Base-by-base conservation (phyloP, 2,329 filamentous ascomycete species). In the Alternaria burnsii region DNA sequence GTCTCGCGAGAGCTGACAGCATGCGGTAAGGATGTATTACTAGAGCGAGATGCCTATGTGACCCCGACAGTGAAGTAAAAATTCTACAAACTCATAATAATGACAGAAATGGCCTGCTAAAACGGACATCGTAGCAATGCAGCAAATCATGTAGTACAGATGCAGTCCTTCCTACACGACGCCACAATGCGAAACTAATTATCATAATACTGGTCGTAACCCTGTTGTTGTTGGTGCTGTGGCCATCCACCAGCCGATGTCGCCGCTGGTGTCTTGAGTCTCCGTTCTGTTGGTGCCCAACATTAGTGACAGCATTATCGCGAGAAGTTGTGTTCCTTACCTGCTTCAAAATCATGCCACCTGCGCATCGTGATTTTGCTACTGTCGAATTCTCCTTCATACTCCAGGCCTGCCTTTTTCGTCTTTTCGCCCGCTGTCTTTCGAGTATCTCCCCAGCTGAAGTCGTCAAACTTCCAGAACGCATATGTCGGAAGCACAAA, bases 391-490 rank as follows among this genome's bases (percentile, higher is more conserved):
- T 98, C 95, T 66, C 95, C 95, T 80, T 97, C 93, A 65, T 90
- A 90, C 74, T 94, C 94, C 64, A 93, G 89, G 32, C 92, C 92
- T 3, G 87, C 91, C 82, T 94, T 95, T 84, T 94, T 94, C 14
- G 88, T 90, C 82, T 91, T 92, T 75, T 97, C 94, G 28, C 94
- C 94, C 0, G 90, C 92, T 41, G 94, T 97, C 87, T 98, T 97
- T 63, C 95, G 89, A 56, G 95, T 99, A 66, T 99, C 96, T 74
- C 95, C 95, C 95, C 95, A 99, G 58, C 92, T 97, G 84, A 99
- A 99, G 83, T 99, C 95, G 78, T 99, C 95, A 78, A 99, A 99
- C 82, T 99, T 98, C 95, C 95, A 99, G 84, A 94, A 99, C 3
- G 95, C 91, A 77, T 99, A 99, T 8, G 88, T 88, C 0, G 95